Percentiles rank a stretch among this genome's conserved stretches.
Conservation (phyloP, 805 yeast genomes). For the Sugiyamaella floridensis region DNA sequence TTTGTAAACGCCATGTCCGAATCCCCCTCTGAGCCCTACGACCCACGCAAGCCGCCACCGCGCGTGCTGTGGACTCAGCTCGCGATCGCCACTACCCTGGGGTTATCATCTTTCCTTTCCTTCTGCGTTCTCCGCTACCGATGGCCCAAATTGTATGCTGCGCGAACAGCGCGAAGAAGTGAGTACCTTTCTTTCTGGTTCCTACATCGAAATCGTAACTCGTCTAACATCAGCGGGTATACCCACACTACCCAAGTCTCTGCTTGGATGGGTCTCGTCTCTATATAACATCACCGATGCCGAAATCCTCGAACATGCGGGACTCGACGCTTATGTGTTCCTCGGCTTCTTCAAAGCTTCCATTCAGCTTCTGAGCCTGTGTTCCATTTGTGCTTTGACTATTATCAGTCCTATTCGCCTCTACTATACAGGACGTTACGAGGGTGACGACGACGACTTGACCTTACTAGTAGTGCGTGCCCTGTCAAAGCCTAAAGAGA, state of each 20-base stretch:
- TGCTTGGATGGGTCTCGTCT: conserved; percentile 77
- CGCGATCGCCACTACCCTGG: conserved; percentile 59
- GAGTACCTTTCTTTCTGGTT: too few species aligned
- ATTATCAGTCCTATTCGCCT: conserved; percentile 81
- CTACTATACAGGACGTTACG: conserved; percentile 74
- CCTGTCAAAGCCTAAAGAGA: conserved; percentile 1
- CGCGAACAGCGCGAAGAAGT: conserved; percentile 51
- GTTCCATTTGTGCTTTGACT: conserved; percentile 62
- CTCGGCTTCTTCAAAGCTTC: conserved; percentile 86
- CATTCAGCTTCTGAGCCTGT: conserved; percentile 56
- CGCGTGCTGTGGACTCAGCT: conserved; percentile 74
- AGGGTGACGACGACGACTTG: conserved; percentile 34
- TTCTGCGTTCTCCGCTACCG: conserved; percentile 66
- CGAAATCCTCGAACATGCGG: conserved; percentile 81
- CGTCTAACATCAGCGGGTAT: conserved; percentile 8
- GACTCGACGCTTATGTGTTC: conserved; percentile 89
- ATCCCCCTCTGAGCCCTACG: background rate
- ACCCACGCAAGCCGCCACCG: conserved; percentile 25
- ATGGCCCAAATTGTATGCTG: conserved; percentile 80
- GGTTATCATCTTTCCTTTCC: conserved; percentile 55
- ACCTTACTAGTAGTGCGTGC: background rate
- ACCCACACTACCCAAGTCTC: conserved; percentile 52
- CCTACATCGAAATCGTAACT: conserved; percentile 10
- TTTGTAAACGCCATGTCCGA: background rate
- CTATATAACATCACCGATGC: conserved; percentile 60